Base-by-base conservation (phyloP, 2,329 filamentous ascomycete genomes). In the Aspergillus luchuensis region DNA sequence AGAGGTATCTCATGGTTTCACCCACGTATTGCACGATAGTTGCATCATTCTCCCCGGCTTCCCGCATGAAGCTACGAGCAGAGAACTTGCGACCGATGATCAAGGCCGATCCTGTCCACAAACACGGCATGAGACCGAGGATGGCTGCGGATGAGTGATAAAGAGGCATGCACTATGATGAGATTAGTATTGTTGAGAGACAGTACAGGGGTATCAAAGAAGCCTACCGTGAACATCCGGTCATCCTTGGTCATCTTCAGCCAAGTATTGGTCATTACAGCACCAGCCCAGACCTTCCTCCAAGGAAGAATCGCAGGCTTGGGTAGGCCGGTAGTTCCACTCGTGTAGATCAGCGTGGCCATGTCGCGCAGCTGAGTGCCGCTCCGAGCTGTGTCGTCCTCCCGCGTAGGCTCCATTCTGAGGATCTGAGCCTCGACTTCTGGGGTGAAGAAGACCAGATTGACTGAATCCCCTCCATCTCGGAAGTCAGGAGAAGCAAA, bases 11-110 rank as follows among this genome's bases (percentile, higher is more conserved):
- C 65, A 91, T 89, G 0, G 91, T 94, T 75, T 96, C 92, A 56
- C 92, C 92, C 13, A 96, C 92, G 72, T 96, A 96, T 72, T 96
- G 91, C 63, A 96, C 89, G 4, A 88, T 82, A 1, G 90, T 95
- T 19, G 91, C 89, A 8, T 88, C 79, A 52, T 84, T 85, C 48
- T 84, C 83, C n/a, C 89, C 85, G 15, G 89, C 89, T 57, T 94
- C 90, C 15, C 85, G 80, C 89, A 91, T 95, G 76, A 94, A 95
- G 1, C 81, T 86, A 63, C 84, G 85, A 2, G 89, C 90, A 2
- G 90, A 92, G 79, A 96, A 96, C 68, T 89, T 91, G 67, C 86
- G 87, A 50, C 90, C 90, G 15, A 96, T 77, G 25, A 90, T 85
- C 55, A 93, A 79, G 0, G 91, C 90, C 39, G 82, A 84, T 45